Conservation (phyloP, 2,329 filamentous ascomycete genomes). For the Arthrobotrys conoides region DNA sequence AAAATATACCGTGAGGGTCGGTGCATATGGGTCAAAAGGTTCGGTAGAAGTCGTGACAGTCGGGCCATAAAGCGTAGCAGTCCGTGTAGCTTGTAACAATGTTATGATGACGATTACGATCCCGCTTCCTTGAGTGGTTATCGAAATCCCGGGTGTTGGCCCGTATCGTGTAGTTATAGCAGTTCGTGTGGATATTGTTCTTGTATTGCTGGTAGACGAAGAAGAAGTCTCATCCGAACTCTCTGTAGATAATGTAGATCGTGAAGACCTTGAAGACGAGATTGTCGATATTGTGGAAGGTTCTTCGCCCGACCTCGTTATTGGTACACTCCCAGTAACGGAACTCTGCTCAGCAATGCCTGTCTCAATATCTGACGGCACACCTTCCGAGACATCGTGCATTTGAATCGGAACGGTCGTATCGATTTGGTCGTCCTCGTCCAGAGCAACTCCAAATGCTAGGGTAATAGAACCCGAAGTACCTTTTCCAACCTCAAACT, state of each 20-base stretch:
- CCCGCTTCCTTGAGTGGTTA: conserved; percentile 16
- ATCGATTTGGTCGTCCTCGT: conserved; percentile 41
- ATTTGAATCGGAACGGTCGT: conserved; percentile 55
- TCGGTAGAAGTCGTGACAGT: conserved; percentile 4
- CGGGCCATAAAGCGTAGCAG: conserved; percentile 26
- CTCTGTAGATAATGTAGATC: conserved; percentile 1
- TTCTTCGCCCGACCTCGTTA: conserved; percentile 4
- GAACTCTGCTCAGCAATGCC: conserved; percentile 34
- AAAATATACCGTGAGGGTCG: conserved; percentile 36
- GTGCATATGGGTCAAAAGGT: conserved; percentile 32
- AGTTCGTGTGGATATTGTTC: neutral
- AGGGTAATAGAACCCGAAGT: conserved; percentile 39
- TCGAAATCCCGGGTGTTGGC: conserved; percentile 16
- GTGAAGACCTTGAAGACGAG: neutral
- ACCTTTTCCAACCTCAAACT: conserved; percentile 17
- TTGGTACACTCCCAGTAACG: neutral
- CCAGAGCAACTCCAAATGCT: conserved; percentile 40
- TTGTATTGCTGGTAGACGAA: neutral
- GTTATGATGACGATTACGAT: conserved; percentile 34
- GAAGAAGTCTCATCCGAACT: neutral
- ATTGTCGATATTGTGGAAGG: neutral
- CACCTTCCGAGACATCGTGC: conserved; percentile 38
- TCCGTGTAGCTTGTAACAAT: conserved; percentile 4
- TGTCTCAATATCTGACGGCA: conserved; percentile 39
- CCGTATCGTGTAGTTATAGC: conserved; percentile 40